phyloP scores from a whole-genome alignment of 495 filamentous ascomycete species.

The Aspergillus biplanus region DNA sequence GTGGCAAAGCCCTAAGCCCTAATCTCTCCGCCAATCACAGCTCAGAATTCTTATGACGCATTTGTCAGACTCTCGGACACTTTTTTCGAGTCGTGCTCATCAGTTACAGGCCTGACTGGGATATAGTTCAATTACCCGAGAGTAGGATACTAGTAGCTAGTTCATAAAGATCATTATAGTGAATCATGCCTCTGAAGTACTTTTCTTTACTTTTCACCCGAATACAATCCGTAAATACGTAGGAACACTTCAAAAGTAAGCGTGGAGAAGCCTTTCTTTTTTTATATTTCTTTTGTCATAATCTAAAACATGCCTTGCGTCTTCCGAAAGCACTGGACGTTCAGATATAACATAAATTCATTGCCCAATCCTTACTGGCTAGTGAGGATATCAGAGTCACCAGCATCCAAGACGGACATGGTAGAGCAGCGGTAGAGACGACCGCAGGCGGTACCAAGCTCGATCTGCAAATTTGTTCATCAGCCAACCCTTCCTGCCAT shows the following conservation, averaged over 20 bases:
- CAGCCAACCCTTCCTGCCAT: slow-evolving; percentile 18
- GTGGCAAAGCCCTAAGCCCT: slow-evolving; percentile 56
- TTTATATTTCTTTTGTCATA: slow-evolving; percentile 26
- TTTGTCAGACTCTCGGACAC: slow-evolving; percentile 25
- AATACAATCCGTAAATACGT: background rate
- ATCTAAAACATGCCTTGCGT: slow-evolving; percentile 27
- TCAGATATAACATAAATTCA: slow-evolving; percentile 31
- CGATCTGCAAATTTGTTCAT: slow-evolving; percentile 67
- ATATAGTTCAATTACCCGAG: too few relatives aligned
- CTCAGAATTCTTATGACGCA: slow-evolving; percentile 18
- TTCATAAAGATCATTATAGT: too few relatives aligned
- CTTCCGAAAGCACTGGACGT: slow-evolving; percentile 19
- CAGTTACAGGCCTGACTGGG: background rate
- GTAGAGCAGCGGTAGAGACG: slow-evolving; percentile 84
- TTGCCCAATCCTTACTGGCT: slow-evolving; percentile 41
- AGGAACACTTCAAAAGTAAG: background rate
- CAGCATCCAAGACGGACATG: slow-evolving; percentile 94
- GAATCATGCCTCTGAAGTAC: background rate
- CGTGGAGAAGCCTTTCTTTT: slow-evolving; percentile 3
- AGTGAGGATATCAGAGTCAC: slow-evolving; percentile 95
- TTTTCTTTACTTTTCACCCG: slow-evolving; percentile 1
- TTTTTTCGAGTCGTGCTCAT: background rate
- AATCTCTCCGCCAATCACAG: slow-evolving; percentile 38
- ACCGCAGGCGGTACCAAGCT: slow-evolving; percentile 91
- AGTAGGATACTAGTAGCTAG: too few relatives aligned